Base-by-base conservation (phyloP, 306 rosid genomes). In the Myrica gale region DNA sequence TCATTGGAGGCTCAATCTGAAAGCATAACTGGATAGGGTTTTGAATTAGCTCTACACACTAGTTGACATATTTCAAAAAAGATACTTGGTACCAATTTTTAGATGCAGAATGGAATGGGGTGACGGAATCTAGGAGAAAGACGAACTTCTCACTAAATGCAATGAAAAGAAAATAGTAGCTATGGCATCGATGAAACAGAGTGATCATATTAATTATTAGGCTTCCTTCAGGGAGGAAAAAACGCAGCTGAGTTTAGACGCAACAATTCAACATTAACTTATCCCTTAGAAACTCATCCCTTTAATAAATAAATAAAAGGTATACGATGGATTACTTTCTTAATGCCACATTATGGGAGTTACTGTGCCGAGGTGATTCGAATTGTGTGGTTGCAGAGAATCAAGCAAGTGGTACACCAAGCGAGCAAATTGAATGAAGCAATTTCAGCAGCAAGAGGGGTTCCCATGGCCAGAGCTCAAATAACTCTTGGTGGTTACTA, bases 341-440 rank as follows among this genome's bases (percentile, higher is more conserved):
- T 54, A 41, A 52, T n/a, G 32, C 26, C n/a, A 19, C 55, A 53
- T 41, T 17, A 37, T 71, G 68, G 70, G 77, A 66, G 12, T 51
- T 74, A 32, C 2, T 62, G 58, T 23, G 74, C 54, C 79, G 68
- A 83, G 19, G 54, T 73, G 47, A 68, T 2, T 8, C 47, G 56
- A 57, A 26, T 62, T 76, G 11, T 48, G 52, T 48, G 75, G 60
- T 53, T 85, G 80, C 89, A 91, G 98, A 87, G 88, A 73, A 81
- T 89, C 17, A 84, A 83, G 78, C 85, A 85, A 51, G 90, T 80
- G 78, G 88, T 84, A 3, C 82, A 86, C 11, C 94, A 65, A 57
- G 87, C 98, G 21, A 76, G 82, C 75, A 88, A 83, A 78, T 67
- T 87, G 84, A 91, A 91, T 75, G 97, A 85, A 68, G 91, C 90